phyloP scores from a whole-genome alignment of 345 rosid species.

The Eucalyptus marginata region DNA sequence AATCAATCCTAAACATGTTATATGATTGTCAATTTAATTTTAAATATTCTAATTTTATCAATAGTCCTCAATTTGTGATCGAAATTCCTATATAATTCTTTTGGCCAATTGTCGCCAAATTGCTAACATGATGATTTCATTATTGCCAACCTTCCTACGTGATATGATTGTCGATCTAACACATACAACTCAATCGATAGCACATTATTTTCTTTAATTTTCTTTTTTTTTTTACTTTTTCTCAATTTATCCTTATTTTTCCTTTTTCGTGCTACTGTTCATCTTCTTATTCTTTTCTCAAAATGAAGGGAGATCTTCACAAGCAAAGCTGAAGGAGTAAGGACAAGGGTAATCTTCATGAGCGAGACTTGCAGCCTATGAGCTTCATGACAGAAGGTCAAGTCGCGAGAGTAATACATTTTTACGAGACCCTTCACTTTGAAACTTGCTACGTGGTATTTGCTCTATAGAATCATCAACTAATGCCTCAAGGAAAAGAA shows the following conservation, averaged over 20 bases:
- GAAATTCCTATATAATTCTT: neutral
- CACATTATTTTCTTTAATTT: neutral
- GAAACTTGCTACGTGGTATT: neutral
- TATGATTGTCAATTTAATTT: neutral
- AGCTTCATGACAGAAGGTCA: neutral
- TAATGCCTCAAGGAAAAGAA: neutral
- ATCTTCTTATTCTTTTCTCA: neutral
- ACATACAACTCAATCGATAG: neutral
- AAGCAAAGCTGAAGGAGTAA: neutral
- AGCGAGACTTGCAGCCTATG: neutral
- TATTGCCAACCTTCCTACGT: neutral
- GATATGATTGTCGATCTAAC: neutral
- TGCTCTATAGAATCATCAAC: neutral
- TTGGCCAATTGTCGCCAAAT: accelerated
- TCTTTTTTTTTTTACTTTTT: neutral
- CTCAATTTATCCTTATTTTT: neutral
- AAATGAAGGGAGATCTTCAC: neutral
- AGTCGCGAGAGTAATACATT: neutral
- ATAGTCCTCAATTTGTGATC: neutral
- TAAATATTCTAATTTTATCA: neutral
- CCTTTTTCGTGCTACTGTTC: neutral
- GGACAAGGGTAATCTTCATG: neutral
- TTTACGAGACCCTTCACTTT: neutral
- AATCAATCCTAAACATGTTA: neutral
- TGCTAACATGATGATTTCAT: neutral